Conservation (phyloP, 345 rosid genomes). For the Eucalyptus globulus region DNA sequence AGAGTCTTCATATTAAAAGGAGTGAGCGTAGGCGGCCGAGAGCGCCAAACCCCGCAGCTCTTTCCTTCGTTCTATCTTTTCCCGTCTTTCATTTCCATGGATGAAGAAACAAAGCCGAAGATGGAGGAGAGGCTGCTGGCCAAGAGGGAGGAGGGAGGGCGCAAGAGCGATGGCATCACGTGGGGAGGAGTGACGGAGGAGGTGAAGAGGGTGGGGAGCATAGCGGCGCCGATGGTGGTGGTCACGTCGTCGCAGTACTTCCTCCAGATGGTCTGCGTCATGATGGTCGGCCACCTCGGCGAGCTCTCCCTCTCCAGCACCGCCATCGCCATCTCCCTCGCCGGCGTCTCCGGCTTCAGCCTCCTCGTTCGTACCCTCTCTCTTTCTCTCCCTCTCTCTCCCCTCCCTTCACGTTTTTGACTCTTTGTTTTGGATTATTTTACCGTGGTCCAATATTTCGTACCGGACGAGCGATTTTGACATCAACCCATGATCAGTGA, state of each 20-base stretch:
- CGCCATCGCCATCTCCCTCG: conserved; percentile 66
- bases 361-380: conserved; percentile 32
- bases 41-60: neutral
- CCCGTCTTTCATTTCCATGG: neutral
- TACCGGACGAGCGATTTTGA: neutral
- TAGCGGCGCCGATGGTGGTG: conserved; percentile 70
- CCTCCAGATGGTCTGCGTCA: conserved; percentile 44
- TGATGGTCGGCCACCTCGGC: conserved; percentile 87
- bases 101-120: neutral
- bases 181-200: conserved; percentile 9
- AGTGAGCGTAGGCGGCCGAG: neutral
- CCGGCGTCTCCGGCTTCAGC: conserved; percentile 65
- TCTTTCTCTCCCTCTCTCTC: neutral
- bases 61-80: neutral
- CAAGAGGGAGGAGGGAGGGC: neutral
- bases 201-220: conserved; percentile 25
- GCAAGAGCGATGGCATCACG: neutral
- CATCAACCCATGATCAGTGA: too few species aligned
- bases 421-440: neutral
- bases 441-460: neutral
- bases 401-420: neutral
- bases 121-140: neutral
- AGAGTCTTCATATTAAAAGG: neutral
- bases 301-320: conserved; percentile 65
- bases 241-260: conserved; percentile 40